Base-by-base conservation (phyloP, 768 basidiomycete genomes). In the Pisolithus albus region DNA sequence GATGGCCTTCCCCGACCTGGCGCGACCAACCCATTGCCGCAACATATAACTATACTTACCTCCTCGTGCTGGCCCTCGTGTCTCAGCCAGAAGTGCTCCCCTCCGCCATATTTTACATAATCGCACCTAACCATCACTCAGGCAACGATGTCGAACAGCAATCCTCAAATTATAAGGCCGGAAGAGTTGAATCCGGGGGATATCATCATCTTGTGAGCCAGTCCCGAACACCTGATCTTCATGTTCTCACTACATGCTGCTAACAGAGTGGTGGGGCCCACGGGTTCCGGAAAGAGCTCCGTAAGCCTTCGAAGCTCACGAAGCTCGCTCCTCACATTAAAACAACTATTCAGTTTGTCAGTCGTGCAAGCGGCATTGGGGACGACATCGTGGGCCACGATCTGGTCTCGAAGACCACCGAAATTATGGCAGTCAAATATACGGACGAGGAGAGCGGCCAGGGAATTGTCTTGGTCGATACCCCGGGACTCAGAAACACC, bases 1-100 rank as follows among this genome's bases (percentile, higher is more conserved):
- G 4, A 34, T 34, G 34, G 34, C 34, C 11, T 34, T 34, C 34
- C 49, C 50, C 32, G 42, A 26, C 46, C 37, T 49, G 42, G 28
- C 46, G 44, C 43, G 51, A 46, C 49, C 44, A 54, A 40, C 50
- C 47, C 64, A 66, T 60, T 52, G 28, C 52, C 56, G 53, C 30
- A 60, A 55, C 66, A 56, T 61, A 34, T 49, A 49, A 38, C 39
- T 4, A 23, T 23, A 23, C 21, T 23, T 23, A 11, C 34, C 34
- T 15, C 34, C 13, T 34, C 34, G 34, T 34, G 34, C 11, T 11
- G 26, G 26, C 7, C 26, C 26, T 26, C 26, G 26, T 26, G 26
- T 26, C 26, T 23, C 26, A 26, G 26, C 5, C 13, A 4, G 8
- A 30, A 30, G 30, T 30, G 13, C 11, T 34, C 34, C 11, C 13